Evolutionary conservation across 2,329 filamentous ascomycete species (phyloP).

Genomic region (Pseudodiploospora longispora): DNA sequence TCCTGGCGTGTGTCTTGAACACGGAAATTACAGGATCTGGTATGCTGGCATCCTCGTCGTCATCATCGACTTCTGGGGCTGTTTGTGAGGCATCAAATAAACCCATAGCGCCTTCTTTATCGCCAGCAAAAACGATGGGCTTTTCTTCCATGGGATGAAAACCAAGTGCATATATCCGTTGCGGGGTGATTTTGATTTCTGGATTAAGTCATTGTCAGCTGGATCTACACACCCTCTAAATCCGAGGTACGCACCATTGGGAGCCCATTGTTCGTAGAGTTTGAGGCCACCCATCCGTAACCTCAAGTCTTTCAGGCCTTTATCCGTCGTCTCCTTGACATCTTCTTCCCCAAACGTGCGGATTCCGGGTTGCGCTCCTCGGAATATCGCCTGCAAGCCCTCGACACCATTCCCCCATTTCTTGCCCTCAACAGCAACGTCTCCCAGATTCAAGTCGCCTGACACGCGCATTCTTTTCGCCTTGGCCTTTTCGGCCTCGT

Average conservation of each 20-base stretch:
- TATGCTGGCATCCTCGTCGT: constrained; percentile 59
- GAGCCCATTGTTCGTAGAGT: constrained; percentile 76
- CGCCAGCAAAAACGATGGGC: constrained; percentile 82
- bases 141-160: constrained; percentile 87
- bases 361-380: constrained; percentile 69
- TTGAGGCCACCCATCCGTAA: constrained; percentile 69
- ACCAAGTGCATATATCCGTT: constrained; percentile 76
- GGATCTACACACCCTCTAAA: background rate
- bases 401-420: constrained; percentile 63
- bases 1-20: constrained; percentile 82
- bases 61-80: constrained; percentile 49
- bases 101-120: constrained; percentile 86
- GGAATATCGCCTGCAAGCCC: constrained; percentile 50
- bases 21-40: constrained; percentile 75
- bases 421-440: constrained; percentile 73
- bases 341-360: constrained; percentile 83
- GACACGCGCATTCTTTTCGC: constrained; percentile 50
- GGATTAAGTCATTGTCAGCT: background rate
- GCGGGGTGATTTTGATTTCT: constrained; percentile 88
- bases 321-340: constrained; percentile 69
- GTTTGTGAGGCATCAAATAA: constrained; percentile 83
- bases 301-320: constrained; percentile 63
- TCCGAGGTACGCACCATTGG: constrained; percentile 51
- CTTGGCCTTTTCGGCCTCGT: constrained; percentile 32
- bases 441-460: constrained; percentile 60